phyloP scores from a whole-genome alignment of 108 stramenopile species.

The Phaeodactylum tricornutum region DNA sequence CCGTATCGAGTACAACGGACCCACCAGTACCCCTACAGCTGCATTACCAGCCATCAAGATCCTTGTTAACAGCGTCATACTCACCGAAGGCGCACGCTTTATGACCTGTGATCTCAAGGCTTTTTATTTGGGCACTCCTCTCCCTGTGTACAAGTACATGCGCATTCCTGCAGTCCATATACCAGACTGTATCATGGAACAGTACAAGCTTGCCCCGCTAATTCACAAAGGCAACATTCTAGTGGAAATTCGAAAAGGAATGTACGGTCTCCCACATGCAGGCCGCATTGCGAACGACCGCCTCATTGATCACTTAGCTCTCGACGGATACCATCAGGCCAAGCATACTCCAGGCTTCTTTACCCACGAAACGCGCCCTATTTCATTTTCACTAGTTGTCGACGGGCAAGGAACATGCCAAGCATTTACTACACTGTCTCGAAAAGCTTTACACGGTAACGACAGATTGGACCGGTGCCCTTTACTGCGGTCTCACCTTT shows the following conservation, averaged over 20 bases:
- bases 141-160: slow-evolving; percentile 24
- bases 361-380: slow-evolving; percentile 19
- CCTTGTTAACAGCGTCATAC: slow-evolving; percentile 14
- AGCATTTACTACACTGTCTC: slow-evolving; percentile 27
- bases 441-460: slow-evolving; percentile 5
- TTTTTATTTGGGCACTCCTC: slow-evolving; percentile 25
- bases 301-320: slow-evolving; percentile 1
- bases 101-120: slow-evolving; percentile 18
- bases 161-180: slow-evolving; percentile 14
- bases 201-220: slow-evolving; percentile 7
- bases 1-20: slow-evolving; percentile 14
- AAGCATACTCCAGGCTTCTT: slow-evolving; percentile 24
- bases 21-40: slow-evolving; percentile 16
- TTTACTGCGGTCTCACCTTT: slow-evolving; percentile 16
- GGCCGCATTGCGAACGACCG: slow-evolving; percentile 6
- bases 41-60: slow-evolving; percentile 25
- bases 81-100: slow-evolving; percentile 9
- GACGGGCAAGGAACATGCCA: slow-evolving; percentile 22
- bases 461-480: slow-evolving; percentile 16
- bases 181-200: slow-evolving; percentile 1
- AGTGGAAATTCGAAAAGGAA: slow-evolving; percentile 13
- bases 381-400: slow-evolving; percentile 35
- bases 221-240: slow-evolving; percentile 12
- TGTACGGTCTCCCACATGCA: slow-evolving; percentile 12
- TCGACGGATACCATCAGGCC: slow-evolving; percentile 3